These are phyloP conservation scores for Kwoniella sp. DNA, from an alignment of 768 basidiomycete species.

Conservation along the genomic window DNA sequence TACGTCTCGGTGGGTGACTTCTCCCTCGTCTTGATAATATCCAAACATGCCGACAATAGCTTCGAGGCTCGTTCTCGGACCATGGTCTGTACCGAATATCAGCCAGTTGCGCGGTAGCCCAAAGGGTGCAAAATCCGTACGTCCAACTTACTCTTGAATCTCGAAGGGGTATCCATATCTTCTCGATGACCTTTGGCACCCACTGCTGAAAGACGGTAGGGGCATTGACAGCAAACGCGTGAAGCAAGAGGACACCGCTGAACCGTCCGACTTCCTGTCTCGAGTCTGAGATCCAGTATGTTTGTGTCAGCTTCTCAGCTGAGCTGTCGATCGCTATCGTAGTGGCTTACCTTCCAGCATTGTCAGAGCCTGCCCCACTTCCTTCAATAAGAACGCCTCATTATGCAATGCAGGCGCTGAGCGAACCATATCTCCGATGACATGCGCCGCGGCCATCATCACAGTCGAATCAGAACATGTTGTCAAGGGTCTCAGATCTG, in stretches of 20 bases:
- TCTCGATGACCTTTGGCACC: conserved; percentile 84
- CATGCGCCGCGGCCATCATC: conserved; percentile 93
- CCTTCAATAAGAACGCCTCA: conserved; percentile 84
- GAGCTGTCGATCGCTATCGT: neutral
- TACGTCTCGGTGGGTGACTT: conserved; percentile 68
- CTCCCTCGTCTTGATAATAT: conserved; percentile 74
- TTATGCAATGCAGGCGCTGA: conserved; percentile 81
- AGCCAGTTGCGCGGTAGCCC: too few relatives aligned
- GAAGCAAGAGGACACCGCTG: conserved; percentile 88
- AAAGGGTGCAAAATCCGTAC: too few relatives aligned
- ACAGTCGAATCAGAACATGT: conserved; percentile 88
- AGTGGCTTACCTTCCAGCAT: conserved; percentile 60
- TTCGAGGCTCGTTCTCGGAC: conserved; percentile 92
- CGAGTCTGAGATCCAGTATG: too few relatives aligned
- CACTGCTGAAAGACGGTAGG: conserved; percentile 84
- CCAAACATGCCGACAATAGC: conserved; percentile 86
- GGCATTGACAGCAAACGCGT: conserved; percentile 87
- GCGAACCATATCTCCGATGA: conserved; percentile 74
- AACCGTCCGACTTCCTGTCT: conserved; percentile 80
- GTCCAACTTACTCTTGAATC: conserved; percentile 77
- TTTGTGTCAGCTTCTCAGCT: neutral
- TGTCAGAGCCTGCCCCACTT: conserved; percentile 80
- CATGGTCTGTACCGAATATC: conserved; percentile 58
- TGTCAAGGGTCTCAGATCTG: conserved; percentile 81
- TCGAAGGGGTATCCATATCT: conserved; percentile 84